Evolutionary conservation across 176 grass and related monocot genomes (phyloP).

Genomic region (barley (Hordeum vulgare)): MorexV3_pseudomolecules_assembly NC_058523.1:431716379-431716878

Average conservation of each 20-base stretch:
- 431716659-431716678: no score
- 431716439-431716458: background rate
- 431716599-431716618: background rate
- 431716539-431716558: background rate
- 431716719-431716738: constrained; percentile 23
- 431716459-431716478: no score
- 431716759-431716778: constrained; percentile 65
- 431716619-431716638: background rate
- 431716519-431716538: background rate
- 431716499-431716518: constrained; percentile 42
- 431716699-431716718: constrained; percentile 4
- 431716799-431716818: constrained; percentile 48
- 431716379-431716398: constrained; percentile 1
- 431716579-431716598: constrained; percentile 9
- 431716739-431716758: constrained; percentile 25
- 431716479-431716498: no score
- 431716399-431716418: constrained; percentile 2
- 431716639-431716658: no score
- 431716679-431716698: background rate
- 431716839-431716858: background rate
- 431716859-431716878: background rate
- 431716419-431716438: constrained; percentile 6
- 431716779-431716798: constrained; percentile 73
- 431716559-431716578: constrained; percentile 10
- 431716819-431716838: constrained; percentile 28